Conservation (phyloP, 768 basidiomycete species). For the Leccinellum luteum region DNA sequence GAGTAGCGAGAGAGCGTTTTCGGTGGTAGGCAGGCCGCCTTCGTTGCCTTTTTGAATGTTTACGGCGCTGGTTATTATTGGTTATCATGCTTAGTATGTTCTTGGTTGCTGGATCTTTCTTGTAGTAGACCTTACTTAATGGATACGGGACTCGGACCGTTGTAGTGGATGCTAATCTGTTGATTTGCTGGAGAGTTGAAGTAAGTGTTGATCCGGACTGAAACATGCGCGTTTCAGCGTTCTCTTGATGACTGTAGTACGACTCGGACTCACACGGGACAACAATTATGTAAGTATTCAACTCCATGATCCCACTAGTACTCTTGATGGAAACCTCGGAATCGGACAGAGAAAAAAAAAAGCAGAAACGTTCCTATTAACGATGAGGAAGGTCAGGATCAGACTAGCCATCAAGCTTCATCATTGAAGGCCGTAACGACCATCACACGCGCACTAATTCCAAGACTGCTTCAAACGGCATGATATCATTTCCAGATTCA, state of each 20-base stretch:
- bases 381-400: too few relatives aligned
- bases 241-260: too few relatives aligned
- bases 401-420: background rate
- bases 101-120: background rate
- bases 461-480: background rate
- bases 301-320: too few relatives aligned
- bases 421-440: background rate
- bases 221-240: too few relatives aligned
- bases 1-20: constrained; percentile 34
- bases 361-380: too few relatives aligned
- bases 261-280: too few relatives aligned
- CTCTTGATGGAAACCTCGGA: too few relatives aligned
- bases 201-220: too few relatives aligned
- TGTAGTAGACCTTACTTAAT: background rate
- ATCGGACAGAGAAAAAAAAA: too few relatives aligned
- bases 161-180: background rate
- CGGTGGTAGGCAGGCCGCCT: constrained; percentile 22
- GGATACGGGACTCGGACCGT: background rate
- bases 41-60: constrained; percentile 18
- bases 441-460: background rate
- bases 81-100: background rate
- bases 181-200: too few relatives aligned
- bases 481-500: background rate
- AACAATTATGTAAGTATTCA: too few relatives aligned
- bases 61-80: background rate